Base-by-base conservation (phyloP, 768 basidiomycete species). In the Lactarius sp. region DNA sequence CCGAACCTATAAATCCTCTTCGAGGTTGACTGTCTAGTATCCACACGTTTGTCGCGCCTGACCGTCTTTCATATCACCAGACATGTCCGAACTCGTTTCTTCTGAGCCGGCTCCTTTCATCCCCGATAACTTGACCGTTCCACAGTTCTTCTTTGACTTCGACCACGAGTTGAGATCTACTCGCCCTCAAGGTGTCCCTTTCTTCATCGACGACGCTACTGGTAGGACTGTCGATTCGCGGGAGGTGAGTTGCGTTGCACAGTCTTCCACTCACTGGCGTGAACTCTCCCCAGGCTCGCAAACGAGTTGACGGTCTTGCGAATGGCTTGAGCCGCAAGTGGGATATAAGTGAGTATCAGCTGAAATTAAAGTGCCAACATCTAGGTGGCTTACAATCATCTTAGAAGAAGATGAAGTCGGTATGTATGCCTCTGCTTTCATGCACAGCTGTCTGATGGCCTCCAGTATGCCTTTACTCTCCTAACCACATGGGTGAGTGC, bases 61-160 rank as follows among this genome's bases (percentile, higher is more conserved):
- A 63, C 12, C 22, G 59, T 42, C 44, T 47, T 33, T 6, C 50
- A 36, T 41, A 20, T 52, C 50, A 41, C 39, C 10, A 34, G 53
- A 33, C 50, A 71, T 72, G 69, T 44, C 70, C 39, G 71, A 75
- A 59, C 52, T 61, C n/a, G 36, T 59, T 36, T 44, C 62, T n/a
- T 71, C 66, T 8, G 59, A 66, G 46, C 59, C 73, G 13, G 69
- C 80, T 52, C 75, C 75, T 56, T 67, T 68, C 44, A 82, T 86
- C 58, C 86, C 86, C 16, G 85, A 88, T 68, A 71, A 87, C 72
- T 73, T 88, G 46, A 82, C 81, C 22, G 76, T 88, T 9, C 81
- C 86, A 7, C 87, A 88, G 72, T 88, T 88, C 70, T 77, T 88
- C 51, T 77, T 88, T 18, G 80, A 83, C 57, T 71, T 70, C 27